phyloP scores from a whole-genome alignment of 768 basidiomycete genomes.

The Kwoniella shandongensis region DNA sequence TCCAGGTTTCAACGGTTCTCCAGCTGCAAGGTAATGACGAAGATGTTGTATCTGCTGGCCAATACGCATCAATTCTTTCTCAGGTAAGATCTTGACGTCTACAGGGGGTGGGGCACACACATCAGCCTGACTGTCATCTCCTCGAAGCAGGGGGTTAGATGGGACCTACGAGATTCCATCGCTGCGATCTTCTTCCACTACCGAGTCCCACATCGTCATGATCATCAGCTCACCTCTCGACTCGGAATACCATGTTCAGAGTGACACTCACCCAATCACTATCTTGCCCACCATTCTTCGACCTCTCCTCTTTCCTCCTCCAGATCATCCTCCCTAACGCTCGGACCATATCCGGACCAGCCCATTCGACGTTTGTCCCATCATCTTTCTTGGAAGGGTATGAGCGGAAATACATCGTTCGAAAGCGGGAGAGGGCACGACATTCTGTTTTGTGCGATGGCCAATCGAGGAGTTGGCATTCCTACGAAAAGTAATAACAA shows the following conservation, averaged over 20 bases:
- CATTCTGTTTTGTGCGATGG: conserved; percentile 75
- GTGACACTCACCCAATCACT: conserved; percentile 29
- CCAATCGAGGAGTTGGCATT: conserved; percentile 76
- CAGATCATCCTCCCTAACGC: conserved; percentile 75
- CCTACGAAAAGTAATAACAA: conserved; percentile 53
- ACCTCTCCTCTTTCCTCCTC: conserved; percentile 63
- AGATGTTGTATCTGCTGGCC: conserved; percentile 44
- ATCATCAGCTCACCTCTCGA: too few relatives aligned
- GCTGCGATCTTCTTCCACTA: conserved; percentile 65
- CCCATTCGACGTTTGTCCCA: conserved; percentile 23
- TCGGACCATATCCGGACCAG: conserved; percentile 75
- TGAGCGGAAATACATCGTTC: conserved; percentile 18
- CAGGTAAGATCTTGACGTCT: conserved; percentile 63
- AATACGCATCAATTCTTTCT: conserved; percentile 34
- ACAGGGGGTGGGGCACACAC: conserved; percentile 55
- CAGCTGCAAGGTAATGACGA: conserved; percentile 44
- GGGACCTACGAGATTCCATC: conserved; percentile 74
- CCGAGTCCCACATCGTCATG: neutral
- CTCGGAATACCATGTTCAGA: too few relatives aligned
- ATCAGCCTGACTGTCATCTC: too few relatives aligned
- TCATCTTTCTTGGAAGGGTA: conserved; percentile 45
- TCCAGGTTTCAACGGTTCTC: conserved; percentile 9
- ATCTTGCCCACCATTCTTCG: conserved; percentile 55
- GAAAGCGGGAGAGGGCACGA: conserved; percentile 58
- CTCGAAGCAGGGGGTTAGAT: too few relatives aligned